Evolutionary conservation across 2,329 filamentous ascomycete genomes (phyloP).

Genomic region (Drechslerella dactyloides): DNA sequence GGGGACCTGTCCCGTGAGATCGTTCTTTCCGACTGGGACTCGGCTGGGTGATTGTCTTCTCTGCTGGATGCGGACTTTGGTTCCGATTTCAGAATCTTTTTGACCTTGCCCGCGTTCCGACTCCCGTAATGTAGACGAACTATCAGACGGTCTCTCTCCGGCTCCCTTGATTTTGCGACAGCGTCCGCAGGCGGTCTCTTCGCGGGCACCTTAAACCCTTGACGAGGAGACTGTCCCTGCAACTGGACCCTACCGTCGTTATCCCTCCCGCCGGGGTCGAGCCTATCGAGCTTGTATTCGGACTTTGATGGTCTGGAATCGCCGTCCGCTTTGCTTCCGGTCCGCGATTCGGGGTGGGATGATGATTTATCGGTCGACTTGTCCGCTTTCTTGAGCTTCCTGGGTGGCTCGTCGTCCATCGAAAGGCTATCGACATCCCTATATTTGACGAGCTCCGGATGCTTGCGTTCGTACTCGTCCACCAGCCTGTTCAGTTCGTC

Average conservation of each 20-base stretch:
- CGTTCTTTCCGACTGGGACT: conserved; percentile 18
- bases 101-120: conserved; percentile 30
- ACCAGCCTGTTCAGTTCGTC: conserved; percentile 40
- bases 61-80: conserved; percentile 15
- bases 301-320: conserved; percentile 23
- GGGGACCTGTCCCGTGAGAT: conserved; percentile 29
- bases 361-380: conserved; percentile 16
- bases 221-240: conserved; percentile 31
- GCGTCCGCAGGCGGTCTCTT: conserved; percentile 34
- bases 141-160: conserved; percentile 20
- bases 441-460: conserved; percentile 20
- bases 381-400: conserved; percentile 8
- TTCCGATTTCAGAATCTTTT: conserved; percentile 39
- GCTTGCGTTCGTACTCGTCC: conserved; percentile 37
- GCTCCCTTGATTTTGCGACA: conserved; percentile 19
- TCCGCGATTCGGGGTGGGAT: conserved; percentile 8
- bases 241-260: conserved; percentile 13
- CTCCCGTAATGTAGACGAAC: conserved; percentile 28
- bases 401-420: conserved; percentile 33
- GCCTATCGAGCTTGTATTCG: conserved; percentile 21
- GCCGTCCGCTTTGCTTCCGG: conserved; percentile 8
- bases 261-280: conserved; percentile 18
- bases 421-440: conserved; percentile 21
- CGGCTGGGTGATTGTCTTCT: conserved; percentile 17
- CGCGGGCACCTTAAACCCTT: conserved; percentile 42